phyloP scores from a whole-genome alignment of 441 rosid genomes.

The Capsella rubella region DNA sequence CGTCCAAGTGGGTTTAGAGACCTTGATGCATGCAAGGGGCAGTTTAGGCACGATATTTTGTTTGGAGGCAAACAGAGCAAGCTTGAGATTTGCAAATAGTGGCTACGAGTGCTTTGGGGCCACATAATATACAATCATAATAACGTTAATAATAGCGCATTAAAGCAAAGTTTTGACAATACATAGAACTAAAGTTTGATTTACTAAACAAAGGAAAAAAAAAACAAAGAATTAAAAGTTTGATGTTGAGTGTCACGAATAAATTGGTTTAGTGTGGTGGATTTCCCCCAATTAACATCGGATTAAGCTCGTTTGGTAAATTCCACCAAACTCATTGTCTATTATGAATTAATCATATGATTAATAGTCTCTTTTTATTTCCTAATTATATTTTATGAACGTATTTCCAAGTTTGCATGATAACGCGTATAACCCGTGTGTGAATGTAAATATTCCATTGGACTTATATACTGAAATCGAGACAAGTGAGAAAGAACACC shows the following conservation, averaged over 20 bases:
- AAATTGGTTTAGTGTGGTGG: constrained; percentile 32
- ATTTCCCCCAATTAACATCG: constrained; percentile 26
- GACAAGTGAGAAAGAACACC: not conserved
- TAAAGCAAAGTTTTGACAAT: constrained; percentile 42
- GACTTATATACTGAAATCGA: not conserved
- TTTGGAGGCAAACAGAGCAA: constrained; percentile 17
- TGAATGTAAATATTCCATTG: not conserved
- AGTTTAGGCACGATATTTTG: constrained; percentile 28
- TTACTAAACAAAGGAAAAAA: constrained; percentile 6
- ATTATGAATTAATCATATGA: constrained; percentile 24
- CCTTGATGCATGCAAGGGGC: constrained; percentile 36
- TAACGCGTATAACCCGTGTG: constrained; percentile 21
- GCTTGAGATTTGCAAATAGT: constrained; percentile 44
- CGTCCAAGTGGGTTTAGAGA: constrained; percentile 44
- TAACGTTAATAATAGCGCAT: constrained; percentile 42
- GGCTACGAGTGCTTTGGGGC: constrained; percentile 41
- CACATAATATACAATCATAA: constrained; percentile 38
- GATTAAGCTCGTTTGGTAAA: constrained; percentile 37
- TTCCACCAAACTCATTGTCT: constrained; percentile 43
- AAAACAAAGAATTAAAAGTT: constrained; percentile 39
- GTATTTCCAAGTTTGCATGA: constrained; percentile 1
- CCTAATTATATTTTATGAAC: not conserved
- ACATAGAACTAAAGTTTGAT: constrained; percentile 43
- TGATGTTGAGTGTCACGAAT: constrained; percentile 44
- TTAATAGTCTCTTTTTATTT: not conserved